Evolutionary conservation across 2,329 filamentous ascomycete species (phyloP).

Genomic region (Calonectria pseudoturangicola): DNA sequence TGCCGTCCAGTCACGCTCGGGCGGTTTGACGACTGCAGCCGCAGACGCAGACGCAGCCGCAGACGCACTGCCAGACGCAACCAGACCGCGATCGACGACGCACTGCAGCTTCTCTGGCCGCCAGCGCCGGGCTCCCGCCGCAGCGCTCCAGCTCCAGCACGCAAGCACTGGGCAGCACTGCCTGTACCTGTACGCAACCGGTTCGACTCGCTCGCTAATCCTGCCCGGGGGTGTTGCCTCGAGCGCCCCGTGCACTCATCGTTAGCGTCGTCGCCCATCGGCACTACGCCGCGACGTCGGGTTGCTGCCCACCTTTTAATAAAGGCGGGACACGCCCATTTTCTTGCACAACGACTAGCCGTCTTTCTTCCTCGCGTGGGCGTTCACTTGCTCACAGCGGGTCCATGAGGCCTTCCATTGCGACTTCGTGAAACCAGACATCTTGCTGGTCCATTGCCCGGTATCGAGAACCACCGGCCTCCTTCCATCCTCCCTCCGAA

Average conservation of each 20-base stretch:
- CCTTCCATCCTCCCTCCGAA: not conserved
- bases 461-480: not conserved
- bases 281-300: constrained; percentile 35
- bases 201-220: constrained; percentile 17
- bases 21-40: constrained; percentile 30
- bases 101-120: constrained; percentile 21
- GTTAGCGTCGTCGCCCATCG: constrained; percentile 37
- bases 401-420: constrained; percentile 44
- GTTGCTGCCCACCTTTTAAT: constrained; percentile 37
- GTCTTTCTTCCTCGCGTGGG: constrained; percentile 32
- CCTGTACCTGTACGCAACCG: constrained; percentile 8
- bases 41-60: constrained; percentile 24
- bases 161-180: not conserved
- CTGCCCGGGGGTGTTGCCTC: constrained; percentile 18
- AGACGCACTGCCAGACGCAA: constrained; percentile 18
- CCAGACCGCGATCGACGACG: constrained; percentile 33
- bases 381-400: constrained; percentile 46
- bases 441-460: constrained; percentile 12
- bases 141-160: not conserved
- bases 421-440: constrained; percentile 30
- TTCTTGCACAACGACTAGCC: constrained; percentile 29
- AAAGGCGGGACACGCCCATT: constrained; percentile 44
- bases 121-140: not conserved
- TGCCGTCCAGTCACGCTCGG: constrained; percentile 30
- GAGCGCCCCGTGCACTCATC: constrained; percentile 12